Percentiles rank a stretch among this genome's conserved stretches.
Conservation (phyloP, 2,329 filamentous ascomycete genomes). For the Alternaria viburni region DNA sequence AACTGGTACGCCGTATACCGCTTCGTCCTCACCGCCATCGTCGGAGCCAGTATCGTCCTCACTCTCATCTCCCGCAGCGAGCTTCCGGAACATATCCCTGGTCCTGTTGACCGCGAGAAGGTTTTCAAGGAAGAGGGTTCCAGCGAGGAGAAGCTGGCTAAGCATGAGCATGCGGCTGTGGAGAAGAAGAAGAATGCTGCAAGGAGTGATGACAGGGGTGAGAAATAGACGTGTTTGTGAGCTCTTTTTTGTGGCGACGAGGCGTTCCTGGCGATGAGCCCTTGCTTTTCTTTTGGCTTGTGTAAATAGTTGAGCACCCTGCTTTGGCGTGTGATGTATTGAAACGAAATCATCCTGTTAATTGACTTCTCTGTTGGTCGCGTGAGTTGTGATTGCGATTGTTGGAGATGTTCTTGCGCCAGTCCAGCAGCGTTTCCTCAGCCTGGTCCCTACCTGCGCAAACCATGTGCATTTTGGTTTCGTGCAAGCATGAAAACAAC, state of each 20-base stretch:
- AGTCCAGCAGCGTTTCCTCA: too few species aligned
- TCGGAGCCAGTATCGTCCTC: conserved; percentile 80
- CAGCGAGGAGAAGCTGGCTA: conserved; percentile 35
- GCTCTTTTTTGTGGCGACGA: not conserved
- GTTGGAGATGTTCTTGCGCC: not conserved
- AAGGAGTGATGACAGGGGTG: conserved; percentile 22
- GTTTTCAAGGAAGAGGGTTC: conserved; percentile 52
- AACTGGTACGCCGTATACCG: conserved; percentile 88
- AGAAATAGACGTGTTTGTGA: not conserved
- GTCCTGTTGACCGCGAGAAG: conserved; percentile 54
- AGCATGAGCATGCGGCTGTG: conserved; percentile 37
- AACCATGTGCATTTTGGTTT: too few species aligned
- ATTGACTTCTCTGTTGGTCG: not conserved
- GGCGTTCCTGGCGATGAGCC: not conserved
- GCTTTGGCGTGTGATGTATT: not conserved
- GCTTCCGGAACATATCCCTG: conserved; percentile 63
- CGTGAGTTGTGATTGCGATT: too few species aligned
- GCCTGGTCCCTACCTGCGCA: too few species aligned
- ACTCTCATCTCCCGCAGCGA: conserved; percentile 83
- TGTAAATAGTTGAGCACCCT: not conserved
- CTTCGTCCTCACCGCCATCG: conserved; percentile 89
- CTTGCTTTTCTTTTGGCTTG: not conserved
- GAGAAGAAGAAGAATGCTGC: conserved; percentile 34
- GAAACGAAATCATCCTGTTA: not conserved
- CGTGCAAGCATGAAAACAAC: too few species aligned